Evolutionary conservation across 163 green algal genomes (phyloP).

Genomic region (Smithsoniella earleae): DNA sequence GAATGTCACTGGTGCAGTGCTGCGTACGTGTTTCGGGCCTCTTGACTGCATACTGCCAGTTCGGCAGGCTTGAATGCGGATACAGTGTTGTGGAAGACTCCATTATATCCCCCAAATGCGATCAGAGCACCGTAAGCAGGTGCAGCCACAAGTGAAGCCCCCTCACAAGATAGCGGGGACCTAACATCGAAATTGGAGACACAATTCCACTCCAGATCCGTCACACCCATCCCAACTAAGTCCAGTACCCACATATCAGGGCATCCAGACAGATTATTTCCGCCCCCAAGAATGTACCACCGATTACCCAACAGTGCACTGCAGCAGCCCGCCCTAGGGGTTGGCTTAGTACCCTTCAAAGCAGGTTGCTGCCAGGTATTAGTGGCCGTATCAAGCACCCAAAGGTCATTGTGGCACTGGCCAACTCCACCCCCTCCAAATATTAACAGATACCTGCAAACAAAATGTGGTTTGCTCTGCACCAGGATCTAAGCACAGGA

Average conservation of each 20-base stretch:
- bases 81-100: slow-evolving; percentile 22
- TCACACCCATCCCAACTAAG: neutral
- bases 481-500: no score
- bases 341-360: neutral
- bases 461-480: no score
- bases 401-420: slow-evolving; percentile 30
- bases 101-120: slow-evolving; percentile 30
- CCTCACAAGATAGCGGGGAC: neutral
- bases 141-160: slow-evolving; percentile 8
- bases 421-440: slow-evolving; percentile 22
- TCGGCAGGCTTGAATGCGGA: slow-evolving; percentile 21
- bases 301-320: slow-evolving; percentile 14
- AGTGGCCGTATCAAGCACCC: slow-evolving; percentile 20
- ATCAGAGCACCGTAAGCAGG: slow-evolving; percentile 25
- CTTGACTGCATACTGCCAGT: no score
- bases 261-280: slow-evolving; percentile 24
- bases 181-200: slow-evolving; percentile 2
- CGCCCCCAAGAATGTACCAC: slow-evolving; percentile 26
- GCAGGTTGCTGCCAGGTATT: neutral
- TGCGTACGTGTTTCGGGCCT: neutral
- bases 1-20: neutral
- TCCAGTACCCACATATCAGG: slow-evolving; percentile 27
- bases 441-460: slow-evolving; percentile 10
- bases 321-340: neutral
- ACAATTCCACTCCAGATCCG: neutral